Evolutionary conservation across 495 filamentous ascomycete genomes (phyloP), one percentile per base, ranked within the genome.

Genomic region (Xylaria venustula): DNA sequence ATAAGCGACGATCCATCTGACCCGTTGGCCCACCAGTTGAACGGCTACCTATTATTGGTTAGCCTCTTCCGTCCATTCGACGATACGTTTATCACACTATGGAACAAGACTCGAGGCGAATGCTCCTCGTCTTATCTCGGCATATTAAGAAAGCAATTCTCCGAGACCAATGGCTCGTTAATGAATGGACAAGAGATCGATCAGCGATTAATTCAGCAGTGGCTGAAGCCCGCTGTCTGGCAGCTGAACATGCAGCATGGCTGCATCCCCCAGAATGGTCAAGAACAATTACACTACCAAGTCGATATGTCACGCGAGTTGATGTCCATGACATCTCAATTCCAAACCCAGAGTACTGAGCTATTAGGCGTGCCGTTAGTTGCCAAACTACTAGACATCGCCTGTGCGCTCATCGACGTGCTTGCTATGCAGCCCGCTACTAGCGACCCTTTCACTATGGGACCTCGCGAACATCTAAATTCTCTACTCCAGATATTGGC

Each of bases 211-310:
- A 90, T 88, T 34, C 90, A 93, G 71, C 85, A 90, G 67, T 95
- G 91, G 91, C 81, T 93, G n/a, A 87, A 90, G 63, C 89, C 88
- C 25, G 87, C 88, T 67, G 81, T 89, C 2, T 94, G 91, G 91
- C 87, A 91, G 59, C 69, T 93, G 46, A 75, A 68, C 53, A 73
- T 71, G 71, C 80, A 77, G 54, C 81, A 75, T 55, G 77, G 80
- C 40, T 75, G 73, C 59, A 75, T 79, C 48, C 76, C 71, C 57
- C 74, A 77, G 42, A 69, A 68, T 53, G 61, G 65, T 41, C 71
- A 75, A 28, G 82, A 92, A 71, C 85, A 81, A 2, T 87, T 92
- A 63, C 79, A 82, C 36, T 91, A 87, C 64, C 87, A 89, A 0
- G 81, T 92, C 34, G 84, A 88, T 34, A 81, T 92, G 60, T 84